These are phyloP conservation scores for Schoenoplectus triqueter DNA, from an alignment of 202 grass and related monocot species.

Conservation along the genomic window DNA sequence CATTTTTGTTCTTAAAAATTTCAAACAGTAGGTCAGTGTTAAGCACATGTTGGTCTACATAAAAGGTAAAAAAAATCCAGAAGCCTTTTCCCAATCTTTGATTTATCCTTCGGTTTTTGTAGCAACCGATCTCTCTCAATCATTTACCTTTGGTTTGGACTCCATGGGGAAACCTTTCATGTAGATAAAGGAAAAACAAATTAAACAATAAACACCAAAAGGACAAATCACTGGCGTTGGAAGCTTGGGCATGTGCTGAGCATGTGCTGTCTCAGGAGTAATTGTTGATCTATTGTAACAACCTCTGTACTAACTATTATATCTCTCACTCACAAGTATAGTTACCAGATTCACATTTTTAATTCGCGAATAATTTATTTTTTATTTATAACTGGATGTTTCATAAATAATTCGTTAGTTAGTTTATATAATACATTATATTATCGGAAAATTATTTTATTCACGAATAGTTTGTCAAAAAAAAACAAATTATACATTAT, in stretches of 20 bases:
- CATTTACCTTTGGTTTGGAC: background rate
- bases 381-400: too few species aligned
- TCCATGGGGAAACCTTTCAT: background rate
- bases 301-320: background rate
- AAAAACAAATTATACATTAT: too few species aligned
- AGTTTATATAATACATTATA: too few species aligned
- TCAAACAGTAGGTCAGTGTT: background rate
- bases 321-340: too few species aligned
- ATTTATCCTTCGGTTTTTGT: slow-evolving; percentile 31
- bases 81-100: slow-evolving; percentile 22
- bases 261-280: slow-evolving; percentile 28
- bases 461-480: too few species aligned
- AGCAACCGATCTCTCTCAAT: slow-evolving; percentile 17
- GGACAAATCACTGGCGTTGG: slow-evolving; percentile 15
- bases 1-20: background rate
- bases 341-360: too few species aligned
- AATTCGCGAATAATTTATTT: too few species aligned
- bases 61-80: background rate
- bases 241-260: slow-evolving; percentile 22
- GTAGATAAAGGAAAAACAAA: too few species aligned
- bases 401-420: too few species aligned
- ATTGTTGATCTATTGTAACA: slow-evolving; percentile 8
- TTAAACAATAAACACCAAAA: slow-evolving; percentile 6
- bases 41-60: background rate
- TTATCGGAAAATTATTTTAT: too few species aligned